A percentile compares a stretch with the other conserved stretches of the same genome.
Conservation (phyloP, 371 early-diverging fungal genomes). For the Mortierella sp. region DNA sequence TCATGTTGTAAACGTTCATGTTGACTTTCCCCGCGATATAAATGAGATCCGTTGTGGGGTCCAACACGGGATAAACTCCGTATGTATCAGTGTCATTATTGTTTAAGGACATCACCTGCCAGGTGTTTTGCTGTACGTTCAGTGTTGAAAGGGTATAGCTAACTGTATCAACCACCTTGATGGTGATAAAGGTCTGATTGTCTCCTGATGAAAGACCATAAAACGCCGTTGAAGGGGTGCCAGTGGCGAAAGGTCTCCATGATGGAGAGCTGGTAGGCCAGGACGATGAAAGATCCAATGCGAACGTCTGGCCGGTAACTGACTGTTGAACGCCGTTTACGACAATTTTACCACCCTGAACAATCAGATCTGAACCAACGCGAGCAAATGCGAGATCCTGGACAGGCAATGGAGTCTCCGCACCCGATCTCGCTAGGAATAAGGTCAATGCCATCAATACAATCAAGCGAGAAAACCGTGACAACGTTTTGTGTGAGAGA, state of each 20-base stretch:
- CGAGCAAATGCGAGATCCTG: constrained; percentile 29
- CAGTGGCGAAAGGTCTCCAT: constrained; percentile 13
- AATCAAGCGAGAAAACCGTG: not conserved
- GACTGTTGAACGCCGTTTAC: not conserved
- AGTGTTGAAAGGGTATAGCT: not conserved
- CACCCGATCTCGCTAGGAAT: not conserved
- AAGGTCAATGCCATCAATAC: not conserved
- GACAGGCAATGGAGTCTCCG: constrained; percentile 6
- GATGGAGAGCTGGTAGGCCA: constrained; percentile 16
- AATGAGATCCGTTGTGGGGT: constrained; percentile 18
- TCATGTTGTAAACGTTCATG: constrained; percentile 10
- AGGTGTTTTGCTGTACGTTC: not conserved
- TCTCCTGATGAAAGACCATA: constrained; percentile 14
- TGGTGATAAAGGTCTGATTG: constrained; percentile 24
- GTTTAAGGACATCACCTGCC: not conserved
- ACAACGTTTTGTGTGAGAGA: not conserved
- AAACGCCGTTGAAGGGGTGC: not conserved
- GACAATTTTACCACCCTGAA: constrained; percentile 17
- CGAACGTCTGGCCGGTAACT: constrained; percentile 8
- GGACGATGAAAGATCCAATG: constrained; percentile 23
- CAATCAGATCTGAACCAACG: constrained; percentile 14
- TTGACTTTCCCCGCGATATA: constrained; percentile 7
- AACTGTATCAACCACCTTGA: not conserved
- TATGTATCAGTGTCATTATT: not conserved
- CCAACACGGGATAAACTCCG: constrained; percentile 11